phyloP scores from a whole-genome alignment of 371 early-diverging fungal species.

The Umbelopsis sp. region DNA sequence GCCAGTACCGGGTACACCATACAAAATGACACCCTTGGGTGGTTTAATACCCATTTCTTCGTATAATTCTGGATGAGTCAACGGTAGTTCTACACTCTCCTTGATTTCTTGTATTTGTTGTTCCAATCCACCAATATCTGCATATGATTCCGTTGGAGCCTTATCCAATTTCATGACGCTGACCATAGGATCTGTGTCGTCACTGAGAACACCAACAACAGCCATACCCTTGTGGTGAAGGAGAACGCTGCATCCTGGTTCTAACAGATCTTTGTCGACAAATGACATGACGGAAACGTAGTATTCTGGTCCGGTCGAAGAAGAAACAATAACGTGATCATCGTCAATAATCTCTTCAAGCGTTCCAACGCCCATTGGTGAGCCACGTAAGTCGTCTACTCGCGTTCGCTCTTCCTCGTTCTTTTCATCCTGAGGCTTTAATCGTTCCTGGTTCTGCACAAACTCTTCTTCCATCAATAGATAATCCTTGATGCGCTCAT shows the following conservation, averaged over 20 bases:
- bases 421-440: constrained; percentile 96
- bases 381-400: constrained; percentile 98
- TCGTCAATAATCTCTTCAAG: constrained; percentile 99
- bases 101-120: constrained; percentile 99
- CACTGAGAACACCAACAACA: constrained; percentile 96
- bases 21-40: constrained; percentile 99
- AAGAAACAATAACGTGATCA: constrained; percentile 99
- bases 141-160: constrained; percentile 99
- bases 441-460: constrained; percentile 95
- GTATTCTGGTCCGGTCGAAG: constrained; percentile 96
- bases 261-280: constrained; percentile 98
- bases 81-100: constrained; percentile 93
- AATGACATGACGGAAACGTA: constrained; percentile 99
- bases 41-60: constrained; percentile 99
- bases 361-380: constrained; percentile 98
- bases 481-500: constrained; percentile 98
- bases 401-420: constrained; percentile 92
- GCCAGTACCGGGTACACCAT: constrained; percentile 99
- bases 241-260: constrained; percentile 98
- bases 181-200: constrained; percentile 99
- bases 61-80: constrained; percentile 99
- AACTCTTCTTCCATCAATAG: constrained; percentile 98
- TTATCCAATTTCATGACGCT: constrained; percentile 99
- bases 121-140: constrained; percentile 99
- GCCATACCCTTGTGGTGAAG: constrained; percentile 97